Base-by-base conservation (phyloP, 2,329 filamentous ascomycete genomes). In the Arthrobotrys iridis region DNA sequence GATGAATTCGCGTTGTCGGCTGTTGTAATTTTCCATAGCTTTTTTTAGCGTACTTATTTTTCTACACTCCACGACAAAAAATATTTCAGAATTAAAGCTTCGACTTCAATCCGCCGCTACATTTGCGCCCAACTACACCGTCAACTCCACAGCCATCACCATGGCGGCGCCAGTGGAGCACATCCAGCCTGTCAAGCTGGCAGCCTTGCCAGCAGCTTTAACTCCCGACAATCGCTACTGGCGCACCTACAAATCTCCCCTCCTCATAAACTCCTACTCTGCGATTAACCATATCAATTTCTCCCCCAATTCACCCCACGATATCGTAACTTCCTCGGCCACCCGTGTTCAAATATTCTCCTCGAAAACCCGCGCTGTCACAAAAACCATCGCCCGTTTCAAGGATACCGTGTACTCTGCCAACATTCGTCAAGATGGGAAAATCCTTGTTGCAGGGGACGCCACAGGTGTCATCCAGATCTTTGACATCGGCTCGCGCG, bases 211-310 rank as follows among this genome's bases (percentile, higher is more conserved):
- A 68, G 90, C 92, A 63, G 70, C 77, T 20, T 84, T 94, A 52
- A 97, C 94, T 4, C 90, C 93, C 30, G 95, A 99, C 84, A 93
- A 98, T 84, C 88, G 90, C 78, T 98, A 98, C 86, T 99, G 96
- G 96, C 91, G 91, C 81, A 90, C 91, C 10, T 99, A 99, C 85
- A 93, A 92, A 84, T 95, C 93, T 79, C 92, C 93, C 78, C 88
- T 96, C 70, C 89, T 94, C 76, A 89, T 98, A 77, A 92, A 95
- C 48, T 96, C 94, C 77, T 93, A 93, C 77, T 93, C 95, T 77
- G 92, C 92, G 48, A 88, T 99, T 80, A 97, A 93, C 33, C 90
- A 96, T 82, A 96, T 99, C 82, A 93, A 92, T 57, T 90, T 90
- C 81, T 91, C 87, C 76, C 81, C 83, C 24, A 83, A 83, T 18